Conservation (phyloP, 2,329 filamentous ascomycete genomes). For the Knufia fluminis region DNA sequence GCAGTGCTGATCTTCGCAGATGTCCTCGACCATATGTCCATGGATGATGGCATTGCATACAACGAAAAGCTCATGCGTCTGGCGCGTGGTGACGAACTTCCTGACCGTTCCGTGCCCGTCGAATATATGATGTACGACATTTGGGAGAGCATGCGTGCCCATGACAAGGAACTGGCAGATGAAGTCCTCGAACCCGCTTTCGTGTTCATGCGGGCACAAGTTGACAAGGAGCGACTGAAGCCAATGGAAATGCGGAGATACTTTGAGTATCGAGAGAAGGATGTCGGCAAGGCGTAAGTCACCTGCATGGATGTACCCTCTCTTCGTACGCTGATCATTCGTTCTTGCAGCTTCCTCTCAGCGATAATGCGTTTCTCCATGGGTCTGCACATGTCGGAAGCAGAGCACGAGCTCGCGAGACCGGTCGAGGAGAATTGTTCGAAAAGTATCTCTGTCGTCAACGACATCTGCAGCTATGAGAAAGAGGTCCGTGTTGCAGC, state of each 20-base stretch:
- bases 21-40: conserved; percentile 34
- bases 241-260: conserved; percentile 28
- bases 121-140: conserved; percentile 34
- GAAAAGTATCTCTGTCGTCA: conserved; percentile 34
- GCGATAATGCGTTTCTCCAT: conserved; percentile 34
- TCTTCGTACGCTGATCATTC: too few relatives aligned
- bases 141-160: conserved; percentile 33
- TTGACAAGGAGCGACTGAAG: conserved; percentile 25
- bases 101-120: conserved; percentile 28
- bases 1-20: conserved; percentile 24
- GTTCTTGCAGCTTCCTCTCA: conserved; percentile 28
- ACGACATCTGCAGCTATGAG: conserved; percentile 36
- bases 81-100: conserved; percentile 25
- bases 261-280: conserved; percentile 31
- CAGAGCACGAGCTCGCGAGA: conserved; percentile 23
- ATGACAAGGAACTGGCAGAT: conserved; percentile 30
- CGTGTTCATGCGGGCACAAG: conserved; percentile 35
- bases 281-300: conserved; percentile 35
- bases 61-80: conserved; percentile 33
- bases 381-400: conserved; percentile 23
- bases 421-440: conserved; percentile 29
- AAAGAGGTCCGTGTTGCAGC: conserved; percentile 28
- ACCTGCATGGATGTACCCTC: too few relatives aligned
- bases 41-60: conserved; percentile 31
- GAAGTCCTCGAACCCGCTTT: conserved; percentile 32